Base-by-base conservation (phyloP, 2,329 filamentous ascomycete genomes). In the Fusarium phyllophilum region DNA sequence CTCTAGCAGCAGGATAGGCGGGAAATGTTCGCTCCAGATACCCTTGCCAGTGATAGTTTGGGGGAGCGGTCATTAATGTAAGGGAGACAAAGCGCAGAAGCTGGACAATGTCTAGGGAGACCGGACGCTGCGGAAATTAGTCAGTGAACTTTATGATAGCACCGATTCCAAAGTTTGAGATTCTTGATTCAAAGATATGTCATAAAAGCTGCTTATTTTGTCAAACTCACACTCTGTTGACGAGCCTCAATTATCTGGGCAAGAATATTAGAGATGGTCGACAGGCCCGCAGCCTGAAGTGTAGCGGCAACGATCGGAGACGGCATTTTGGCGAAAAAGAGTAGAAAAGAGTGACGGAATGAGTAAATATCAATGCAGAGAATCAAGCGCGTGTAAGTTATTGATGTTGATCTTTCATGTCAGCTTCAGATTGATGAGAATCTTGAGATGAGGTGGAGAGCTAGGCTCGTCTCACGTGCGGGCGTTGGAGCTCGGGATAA, bases 31-130 rank as follows among this genome's bases (percentile, higher is more conserved):
- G 81, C 79, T 90, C 88, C 36, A 90, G 84, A 36, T 84, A 84
- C 62, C 86, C 84, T 74, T 90, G 88, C 89, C 89, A 91, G 62
- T 87, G 80, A 75, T 88, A 90, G 71, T 89, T 89, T 57, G 89
- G 85, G 12, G 89, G 89, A 4, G 88, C 85, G 9, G 86, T 86
- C 46, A 90, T 79, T 62, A 90, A 79, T 6, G 87, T 84, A 59
- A 88, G 84, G 42, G 85, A 81, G 44, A 88, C 84, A 79, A 90
- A 91, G 72, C 88, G 88, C 26, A 88, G 77, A 46, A 90, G 82
- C 34, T 86, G 84, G 36, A 82, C 68, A 3, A 83, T 57, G 65
- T 90, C 87, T 56, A 90, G 81, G 41, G 79, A 73, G 52, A 88
- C 83, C 14, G 85, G 81, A 24, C 71, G 79, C 75, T 57, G 62